A percentile compares a stretch with the other conserved stretches of the same genome.
Conservation (phyloP, 495 filamentous ascomycete species). For the Aspergillus wentii region DNA sequence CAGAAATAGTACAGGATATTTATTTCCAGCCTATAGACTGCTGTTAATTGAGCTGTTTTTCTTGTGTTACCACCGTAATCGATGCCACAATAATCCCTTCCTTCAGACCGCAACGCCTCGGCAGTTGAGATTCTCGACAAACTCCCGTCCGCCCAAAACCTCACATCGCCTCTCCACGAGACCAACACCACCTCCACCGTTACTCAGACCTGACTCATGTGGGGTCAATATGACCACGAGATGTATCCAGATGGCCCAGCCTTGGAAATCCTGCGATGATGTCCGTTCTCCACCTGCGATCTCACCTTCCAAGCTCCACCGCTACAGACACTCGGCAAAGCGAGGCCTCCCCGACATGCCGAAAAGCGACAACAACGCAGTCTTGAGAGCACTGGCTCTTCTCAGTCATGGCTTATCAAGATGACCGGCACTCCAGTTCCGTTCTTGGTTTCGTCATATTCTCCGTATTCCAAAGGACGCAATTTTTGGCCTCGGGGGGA, state of each 20-base stretch:
- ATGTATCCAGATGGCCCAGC: too few species aligned
- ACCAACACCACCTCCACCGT: slow-evolving; percentile 14
- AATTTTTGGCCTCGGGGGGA: neutral
- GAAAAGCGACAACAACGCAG: slow-evolving; percentile 4
- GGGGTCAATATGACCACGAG: slow-evolving; percentile 21
- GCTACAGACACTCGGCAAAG: too few species aligned
- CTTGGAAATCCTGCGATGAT: slow-evolving; percentile 2
- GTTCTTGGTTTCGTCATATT: too few species aligned
- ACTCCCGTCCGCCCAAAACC: neutral
- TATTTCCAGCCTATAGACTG: too few species aligned
- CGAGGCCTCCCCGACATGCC: slow-evolving; percentile 14
- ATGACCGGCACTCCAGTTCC: too few species aligned
- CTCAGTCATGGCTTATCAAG: neutral
- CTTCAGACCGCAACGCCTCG: too few species aligned
- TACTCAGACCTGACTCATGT: slow-evolving; percentile 39
- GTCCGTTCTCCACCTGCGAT: slow-evolving; percentile 10
- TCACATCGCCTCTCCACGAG: slow-evolving; percentile 5
- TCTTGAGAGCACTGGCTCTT: neutral
- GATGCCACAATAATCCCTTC: too few species aligned
- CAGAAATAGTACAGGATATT: too few species aligned
- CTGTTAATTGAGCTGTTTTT: too few species aligned
- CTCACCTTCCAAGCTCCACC: slow-evolving; percentile 11
- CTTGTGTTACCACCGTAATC: too few species aligned
- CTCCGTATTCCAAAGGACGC: too few species aligned
- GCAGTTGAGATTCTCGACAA: neutral